A percentile compares a stretch with the other conserved stretches of the same genome.
Evolutionary conservation across 805 yeast genomes (phyloP).

Genomic region (Pichia pseudocactophila): DNA sequence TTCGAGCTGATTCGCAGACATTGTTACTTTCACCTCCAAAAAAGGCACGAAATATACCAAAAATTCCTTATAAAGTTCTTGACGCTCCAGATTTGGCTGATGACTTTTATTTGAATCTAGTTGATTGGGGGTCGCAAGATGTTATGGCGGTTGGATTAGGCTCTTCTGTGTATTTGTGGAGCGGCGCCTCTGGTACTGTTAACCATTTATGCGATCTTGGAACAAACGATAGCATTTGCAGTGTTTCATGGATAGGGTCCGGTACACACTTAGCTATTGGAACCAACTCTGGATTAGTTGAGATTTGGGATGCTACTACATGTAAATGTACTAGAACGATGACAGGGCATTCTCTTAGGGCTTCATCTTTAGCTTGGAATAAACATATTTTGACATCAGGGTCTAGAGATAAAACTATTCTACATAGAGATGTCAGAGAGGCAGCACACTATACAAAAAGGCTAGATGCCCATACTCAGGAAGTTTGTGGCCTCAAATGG

Average conservation of each 20-base stretch:
- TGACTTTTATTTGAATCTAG: constrained; percentile 83
- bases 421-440: constrained; percentile 86
- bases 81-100: constrained; percentile 96
- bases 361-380: constrained; percentile 88
- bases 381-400: constrained; percentile 84
- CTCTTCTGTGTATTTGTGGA: constrained; percentile 82
- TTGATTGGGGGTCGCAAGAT: constrained; percentile 94
- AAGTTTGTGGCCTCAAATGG: constrained; percentile 95
- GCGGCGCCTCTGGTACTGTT: constrained; percentile 77
- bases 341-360: constrained; percentile 84
- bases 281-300: constrained; percentile 76
- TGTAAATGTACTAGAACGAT: constrained; percentile 78
- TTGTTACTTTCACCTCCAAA: constrained; percentile 75
- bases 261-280: constrained; percentile 95
- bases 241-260: constrained; percentile 86
- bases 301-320: constrained; percentile 88
- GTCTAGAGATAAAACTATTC: constrained; percentile 71
- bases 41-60: constrained; percentile 66
- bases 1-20: constrained; percentile 78
- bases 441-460: constrained; percentile 72
- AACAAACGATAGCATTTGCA: constrained; percentile 60
- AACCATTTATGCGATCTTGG: constrained; percentile 70
- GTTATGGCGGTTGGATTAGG: constrained; percentile 86
- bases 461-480: constrained; percentile 73
- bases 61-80: constrained; percentile 83